Percentiles rank a stretch among this genome's conserved stretches.
These are phyloP conservation scores for Russula abietina DNA, from an alignment of 768 basidiomycete species.

Conservation along the genomic window DNA sequence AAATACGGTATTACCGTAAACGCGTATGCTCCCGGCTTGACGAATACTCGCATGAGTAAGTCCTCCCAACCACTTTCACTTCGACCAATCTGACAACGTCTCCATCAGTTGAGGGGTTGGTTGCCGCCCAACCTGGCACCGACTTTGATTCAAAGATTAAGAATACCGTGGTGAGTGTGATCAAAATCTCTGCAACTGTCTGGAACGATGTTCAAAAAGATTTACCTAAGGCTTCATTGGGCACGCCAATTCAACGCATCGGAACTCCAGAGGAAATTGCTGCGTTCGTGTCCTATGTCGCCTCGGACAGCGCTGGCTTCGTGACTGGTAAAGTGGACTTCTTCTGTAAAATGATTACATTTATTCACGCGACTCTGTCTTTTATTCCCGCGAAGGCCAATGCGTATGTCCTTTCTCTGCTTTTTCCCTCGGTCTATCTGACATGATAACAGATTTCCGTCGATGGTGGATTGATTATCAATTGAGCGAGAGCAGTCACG, in stretches of 20 bases:
- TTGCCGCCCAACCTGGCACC: not conserved
- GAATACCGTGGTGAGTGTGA: not conserved
- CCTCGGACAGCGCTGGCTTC: constrained; percentile 18
- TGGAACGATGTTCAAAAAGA: not conserved
- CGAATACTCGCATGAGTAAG: constrained; percentile 26
- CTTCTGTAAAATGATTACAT: not conserved
- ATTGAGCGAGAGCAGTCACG: constrained; percentile 1
- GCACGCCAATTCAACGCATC: constrained; percentile 3
- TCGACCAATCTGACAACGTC: not conserved
- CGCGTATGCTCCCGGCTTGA: constrained; percentile 26
- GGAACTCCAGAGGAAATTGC: constrained; percentile 24
- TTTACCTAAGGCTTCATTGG: not conserved
- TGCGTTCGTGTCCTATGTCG: constrained; percentile 24
- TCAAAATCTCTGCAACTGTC: not conserved
- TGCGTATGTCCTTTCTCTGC: constrained; percentile 7
- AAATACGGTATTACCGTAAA: constrained; percentile 26
- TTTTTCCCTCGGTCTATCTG: not conserved
- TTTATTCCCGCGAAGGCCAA: constrained; percentile 6
- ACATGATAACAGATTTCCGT: constrained; percentile 5
- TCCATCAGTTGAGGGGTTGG: not conserved
- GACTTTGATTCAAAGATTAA: not conserved
- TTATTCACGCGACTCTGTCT: not conserved
- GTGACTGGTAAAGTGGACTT: constrained; percentile 19
- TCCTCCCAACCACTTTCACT: not conserved
- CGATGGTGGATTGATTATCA: constrained; percentile 7